These are phyloP conservation scores for Globisporangium camurandrum DNA, from an alignment of 352 stramenopile species.

Conservation along the genomic window DNA sequence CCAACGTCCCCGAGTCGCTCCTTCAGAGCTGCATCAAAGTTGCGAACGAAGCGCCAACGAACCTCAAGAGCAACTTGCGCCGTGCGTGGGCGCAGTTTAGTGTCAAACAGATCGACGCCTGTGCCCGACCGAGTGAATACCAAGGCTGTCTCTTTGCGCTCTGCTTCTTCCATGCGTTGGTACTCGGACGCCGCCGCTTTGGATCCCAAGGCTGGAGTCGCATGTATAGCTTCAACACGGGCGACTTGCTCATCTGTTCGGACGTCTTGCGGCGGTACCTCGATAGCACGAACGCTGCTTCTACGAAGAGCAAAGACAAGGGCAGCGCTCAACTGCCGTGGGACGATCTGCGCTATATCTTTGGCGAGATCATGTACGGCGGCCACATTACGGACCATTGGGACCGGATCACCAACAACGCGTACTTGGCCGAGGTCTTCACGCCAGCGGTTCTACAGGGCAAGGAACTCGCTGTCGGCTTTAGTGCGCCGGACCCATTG, in stretches of 20 bases:
- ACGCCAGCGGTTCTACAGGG: conserved; percentile 44
- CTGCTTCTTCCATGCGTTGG: conserved; percentile 92
- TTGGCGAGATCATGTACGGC: conserved; percentile 91
- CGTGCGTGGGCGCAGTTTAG: conserved; percentile 76
- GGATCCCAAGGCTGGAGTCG: conserved; percentile 90
- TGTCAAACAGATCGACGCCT: conserved; percentile 67
- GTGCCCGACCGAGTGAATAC: conserved; percentile 74
- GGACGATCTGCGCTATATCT: conserved; percentile 87
- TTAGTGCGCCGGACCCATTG: conserved; percentile 70
- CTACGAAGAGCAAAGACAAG: conserved; percentile 17
- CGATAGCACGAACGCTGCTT: conserved; percentile 16
- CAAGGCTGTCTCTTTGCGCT: conserved; percentile 91
- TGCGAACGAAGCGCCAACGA: conserved; percentile 72
- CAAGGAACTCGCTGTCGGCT: conserved; percentile 57
- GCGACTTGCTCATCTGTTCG: conserved; percentile 91
- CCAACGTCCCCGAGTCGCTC: conserved; percentile 86
- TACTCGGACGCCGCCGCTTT: conserved; percentile 87
- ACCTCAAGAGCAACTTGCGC: conserved; percentile 76
- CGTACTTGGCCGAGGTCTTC: conserved; percentile 63
- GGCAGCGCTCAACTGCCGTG: conserved; percentile 39
- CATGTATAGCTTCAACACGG: conserved; percentile 92
- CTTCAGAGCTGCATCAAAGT: conserved; percentile 86
- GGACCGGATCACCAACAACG: conserved; percentile 79
- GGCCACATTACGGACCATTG: conserved; percentile 82
- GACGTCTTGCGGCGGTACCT: conserved; percentile 71